A percentile compares a stretch with the other conserved stretches of the same genome.
These are phyloP conservation scores for Prunus mume DNA, from an alignment of 306 rosid genomes.

Conservation along the genomic window DNA sequence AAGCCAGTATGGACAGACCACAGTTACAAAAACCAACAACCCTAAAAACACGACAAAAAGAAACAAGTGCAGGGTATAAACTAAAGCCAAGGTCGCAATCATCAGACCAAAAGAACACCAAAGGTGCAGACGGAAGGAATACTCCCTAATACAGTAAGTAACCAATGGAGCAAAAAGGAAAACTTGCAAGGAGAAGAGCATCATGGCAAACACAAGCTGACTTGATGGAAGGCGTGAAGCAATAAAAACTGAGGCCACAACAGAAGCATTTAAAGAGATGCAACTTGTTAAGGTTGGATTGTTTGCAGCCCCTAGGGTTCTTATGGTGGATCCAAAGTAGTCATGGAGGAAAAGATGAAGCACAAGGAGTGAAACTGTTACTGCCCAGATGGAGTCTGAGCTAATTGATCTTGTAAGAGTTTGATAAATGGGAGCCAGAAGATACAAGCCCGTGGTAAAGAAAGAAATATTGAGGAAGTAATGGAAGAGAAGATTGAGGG, in stretches of 20 bases:
- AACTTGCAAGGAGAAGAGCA: slow-evolving; percentile 83
- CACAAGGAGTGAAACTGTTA: slow-evolving; percentile 59
- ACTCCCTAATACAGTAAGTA: slow-evolving; percentile 68
- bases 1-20: slow-evolving; percentile 90
- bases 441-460: slow-evolving; percentile 67
- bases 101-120: slow-evolving; percentile 66
- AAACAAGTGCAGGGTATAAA: slow-evolving; percentile 51
- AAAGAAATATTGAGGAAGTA: slow-evolving; percentile 70
- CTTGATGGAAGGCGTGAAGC: slow-evolving; percentile 89
- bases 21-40: slow-evolving; percentile 66
- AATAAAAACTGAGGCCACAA: slow-evolving; percentile 83
- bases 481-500: slow-evolving; percentile 58
- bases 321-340: slow-evolving; percentile 79
- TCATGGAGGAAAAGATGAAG: slow-evolving; percentile 90
- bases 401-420: slow-evolving; percentile 91
- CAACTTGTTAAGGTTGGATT: slow-evolving; percentile 75
- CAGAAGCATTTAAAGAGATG: slow-evolving; percentile 83
- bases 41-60: slow-evolving; percentile 60
- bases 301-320: slow-evolving; percentile 53
- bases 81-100: slow-evolving; percentile 53
- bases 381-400: slow-evolving; percentile 88
- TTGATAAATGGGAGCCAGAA: slow-evolving; percentile 86
- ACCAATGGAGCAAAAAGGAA: slow-evolving; percentile 92
- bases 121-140: slow-evolving; percentile 63
- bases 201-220: slow-evolving; percentile 72